Evolutionary conservation across 371 early-diverging fungal species (phyloP), one percentile per base, ranked within the genome.

Genomic region (Rhizopus microsporus): DNA sequence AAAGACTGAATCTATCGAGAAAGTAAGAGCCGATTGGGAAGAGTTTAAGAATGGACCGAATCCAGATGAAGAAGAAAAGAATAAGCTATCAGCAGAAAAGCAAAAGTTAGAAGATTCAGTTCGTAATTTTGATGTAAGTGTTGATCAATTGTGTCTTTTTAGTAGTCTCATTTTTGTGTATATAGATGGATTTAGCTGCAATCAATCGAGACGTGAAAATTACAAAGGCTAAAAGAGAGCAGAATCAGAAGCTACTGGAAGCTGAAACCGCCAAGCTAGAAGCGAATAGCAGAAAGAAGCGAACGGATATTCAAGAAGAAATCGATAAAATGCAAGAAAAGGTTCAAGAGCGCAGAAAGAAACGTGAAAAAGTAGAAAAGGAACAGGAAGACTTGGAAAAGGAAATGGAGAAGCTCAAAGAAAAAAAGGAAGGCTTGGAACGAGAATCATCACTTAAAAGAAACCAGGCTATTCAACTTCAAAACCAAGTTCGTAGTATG

Each of bases 401-500:
- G 7, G 57, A 71, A 43, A 52, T 62, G 2, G 42, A 42, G 37
- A 30, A 58, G 16, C 55, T 60, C 5, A 67, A 68, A 52, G 48
- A 42, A 17, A 23, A 63, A 6, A 38, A 54, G 10, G 23, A 40
- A 10, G 31, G 53, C 9, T 9, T 64, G n/a, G 17, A 49, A 1
- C 23, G 39, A 13, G 44, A 51, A 7, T 31, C 51, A 2, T 16
- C 52, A 1, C 38, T 58, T 4, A 38, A 35, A 4, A 43, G 46
- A 32, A 23, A n/a, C 9, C 62, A 69, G 3, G 48, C 60, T 6
- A 48, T 49, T 0, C 54, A 63, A 0, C 38, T 46, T 5, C 35
- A 60, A 31, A 51, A 68, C 0, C 32, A 59, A 4, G 66, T 85
- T 15, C 55, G 63, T 13, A 60, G 77, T 4, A 54, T 93, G 49